Conservation (phyloP, 352 stramenopile species). For the Globisporangium lucens region DNA sequence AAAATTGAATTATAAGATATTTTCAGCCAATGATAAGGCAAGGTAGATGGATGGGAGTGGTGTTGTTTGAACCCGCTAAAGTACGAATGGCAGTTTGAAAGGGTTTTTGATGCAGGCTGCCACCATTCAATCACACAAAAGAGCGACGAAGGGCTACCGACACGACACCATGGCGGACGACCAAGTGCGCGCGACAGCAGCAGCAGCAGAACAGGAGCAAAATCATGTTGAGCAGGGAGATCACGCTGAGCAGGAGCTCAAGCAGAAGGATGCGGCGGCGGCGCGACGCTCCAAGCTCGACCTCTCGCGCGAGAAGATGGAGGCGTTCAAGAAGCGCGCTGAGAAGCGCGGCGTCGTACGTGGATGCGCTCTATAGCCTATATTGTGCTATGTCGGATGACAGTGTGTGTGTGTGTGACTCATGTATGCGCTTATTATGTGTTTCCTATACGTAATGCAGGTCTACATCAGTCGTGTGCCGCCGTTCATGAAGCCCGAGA, state of each 20-base stretch:
- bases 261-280: not conserved
- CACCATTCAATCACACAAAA: constrained; percentile 11
- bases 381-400: not conserved
- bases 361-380: not conserved
- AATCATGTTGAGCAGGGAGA: not conserved
- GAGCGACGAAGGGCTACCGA: not conserved
- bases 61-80: constrained; percentile 6
- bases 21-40: not conserved
- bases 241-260: not conserved
- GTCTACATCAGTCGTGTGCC: constrained; percentile 96
- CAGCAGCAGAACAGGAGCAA: constrained; percentile 5
- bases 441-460: not conserved
- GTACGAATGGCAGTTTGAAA: constrained; percentile 8
- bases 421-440: not conserved
- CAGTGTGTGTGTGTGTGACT: not conserved
- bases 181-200: constrained; percentile 2
- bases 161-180: constrained; percentile 7
- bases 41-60: not conserved
- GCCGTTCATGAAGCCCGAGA: constrained; percentile 96
- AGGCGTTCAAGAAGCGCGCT: constrained; percentile 50
- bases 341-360: constrained; percentile 48
- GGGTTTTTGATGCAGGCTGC: not conserved
- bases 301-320: constrained; percentile 34
- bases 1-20: not conserved
- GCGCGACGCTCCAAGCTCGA: constrained; percentile 13